Conservation (phyloP, 164 flowering plant genomes). For the Stephania japonica region DNA sequence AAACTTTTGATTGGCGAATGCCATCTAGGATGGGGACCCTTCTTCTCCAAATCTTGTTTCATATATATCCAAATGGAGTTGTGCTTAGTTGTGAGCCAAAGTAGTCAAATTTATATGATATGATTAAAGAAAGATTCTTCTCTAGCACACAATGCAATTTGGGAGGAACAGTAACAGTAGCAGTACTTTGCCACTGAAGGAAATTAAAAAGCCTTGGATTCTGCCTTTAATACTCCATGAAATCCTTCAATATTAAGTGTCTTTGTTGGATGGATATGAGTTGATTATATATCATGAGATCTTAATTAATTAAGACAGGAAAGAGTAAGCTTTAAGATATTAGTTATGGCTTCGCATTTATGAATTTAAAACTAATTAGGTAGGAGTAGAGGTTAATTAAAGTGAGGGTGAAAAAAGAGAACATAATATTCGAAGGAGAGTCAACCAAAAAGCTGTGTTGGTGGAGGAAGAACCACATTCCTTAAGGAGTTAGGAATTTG, state of each 20-base stretch:
- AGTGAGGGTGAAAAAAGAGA: neutral
- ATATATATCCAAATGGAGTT: neutral
- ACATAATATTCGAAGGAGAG: slow-evolving; percentile 12
- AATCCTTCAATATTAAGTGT: neutral
- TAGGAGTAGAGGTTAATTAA: neutral
- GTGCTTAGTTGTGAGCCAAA: neutral
- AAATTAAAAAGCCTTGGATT: neutral
- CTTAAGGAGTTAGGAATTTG: slow-evolving; percentile 11
- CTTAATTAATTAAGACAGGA: neutral
- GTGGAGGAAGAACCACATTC: slow-evolving; percentile 25
- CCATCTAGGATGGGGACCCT: neutral
- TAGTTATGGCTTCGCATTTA: neutral
- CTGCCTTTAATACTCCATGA: neutral
- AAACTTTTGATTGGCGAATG: neutral
- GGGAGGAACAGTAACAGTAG: neutral
- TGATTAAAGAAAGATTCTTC: neutral
- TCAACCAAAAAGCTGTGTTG: slow-evolving; percentile 18
- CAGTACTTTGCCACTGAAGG: neutral
- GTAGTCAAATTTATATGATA: neutral
- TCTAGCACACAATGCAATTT: neutral
- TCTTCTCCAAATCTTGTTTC: neutral
- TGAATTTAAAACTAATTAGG: neutral
- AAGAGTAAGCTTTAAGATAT: neutral
- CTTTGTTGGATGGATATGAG: neutral
- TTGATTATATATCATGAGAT: neutral